A percentile compares a stretch with the other conserved stretches of the same genome.
phyloP scores from a whole-genome alignment of 257 asterid species.

The Salvia miltiorrhiza region DNA sequence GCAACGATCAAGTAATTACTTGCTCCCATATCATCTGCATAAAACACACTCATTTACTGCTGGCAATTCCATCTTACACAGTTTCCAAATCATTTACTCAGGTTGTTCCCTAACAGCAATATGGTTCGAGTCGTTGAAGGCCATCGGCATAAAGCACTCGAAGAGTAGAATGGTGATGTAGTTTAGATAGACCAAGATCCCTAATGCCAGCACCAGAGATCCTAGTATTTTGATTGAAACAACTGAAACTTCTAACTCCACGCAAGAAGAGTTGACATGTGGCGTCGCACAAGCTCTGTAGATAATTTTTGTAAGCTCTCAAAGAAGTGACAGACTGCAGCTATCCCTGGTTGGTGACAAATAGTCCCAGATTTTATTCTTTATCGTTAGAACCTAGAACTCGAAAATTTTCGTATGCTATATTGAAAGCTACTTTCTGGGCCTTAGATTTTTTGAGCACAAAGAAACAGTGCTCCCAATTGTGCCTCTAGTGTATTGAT shows the following conservation, averaged over 20 bases:
- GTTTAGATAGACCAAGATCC: not conserved
- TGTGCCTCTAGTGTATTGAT: too few species aligned
- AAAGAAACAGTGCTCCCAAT: not conserved
- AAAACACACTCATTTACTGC: not conserved
- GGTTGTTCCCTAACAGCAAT: conserved; percentile 40
- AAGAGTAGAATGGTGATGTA: conserved; percentile 13
- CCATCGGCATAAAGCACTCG: conserved; percentile 8
- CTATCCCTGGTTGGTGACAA: not conserved
- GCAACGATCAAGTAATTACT: conserved; percentile 44
- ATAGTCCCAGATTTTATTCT: not conserved
- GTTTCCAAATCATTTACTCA: conserved; percentile 13
- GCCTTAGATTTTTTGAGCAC: not conserved
- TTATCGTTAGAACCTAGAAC: not conserved
- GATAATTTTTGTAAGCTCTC: not conserved
- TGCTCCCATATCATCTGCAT: not conserved
- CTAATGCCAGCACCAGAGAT: not conserved
- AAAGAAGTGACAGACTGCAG: not conserved
- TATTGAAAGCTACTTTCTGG: not conserved
- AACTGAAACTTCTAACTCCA: not conserved
- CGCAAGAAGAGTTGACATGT: not conserved
- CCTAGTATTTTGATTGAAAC: not conserved
- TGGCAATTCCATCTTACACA: too few species aligned
- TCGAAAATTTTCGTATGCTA: not conserved
- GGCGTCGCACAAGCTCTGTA: not conserved
- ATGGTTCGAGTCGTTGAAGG: conserved; percentile 12